Base-by-base conservation (phyloP, 352 stramenopile genomes). In the Phytophthora pluvialis region DNA sequence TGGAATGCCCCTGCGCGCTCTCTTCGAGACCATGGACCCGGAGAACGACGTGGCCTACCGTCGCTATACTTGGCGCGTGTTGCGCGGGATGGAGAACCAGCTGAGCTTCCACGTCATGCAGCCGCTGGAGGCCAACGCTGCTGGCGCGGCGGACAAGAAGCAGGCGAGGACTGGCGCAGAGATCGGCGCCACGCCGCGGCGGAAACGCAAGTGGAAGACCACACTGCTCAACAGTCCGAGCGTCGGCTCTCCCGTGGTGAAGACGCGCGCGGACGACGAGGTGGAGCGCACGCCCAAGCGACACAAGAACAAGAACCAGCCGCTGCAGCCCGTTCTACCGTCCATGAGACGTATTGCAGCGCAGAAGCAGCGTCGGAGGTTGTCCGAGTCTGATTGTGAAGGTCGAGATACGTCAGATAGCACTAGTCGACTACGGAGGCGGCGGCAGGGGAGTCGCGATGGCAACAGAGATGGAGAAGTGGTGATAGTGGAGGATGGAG, bases 141-240 rank as follows among this genome's bases (percentile, higher is more conserved):
- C 12, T 21, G n/a, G 4, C 38, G 15, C 16, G 31, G 31, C 10
- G 16, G 53, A 67, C 16, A 66, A 54, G 52, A 75, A 64, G 11
- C 40, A 52, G n/a, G 21, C 31, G 4, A 16, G 42, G 11, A 45
- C 18, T 44, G 31, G 18, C 10, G 16, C 18, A 25, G 48, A 60
- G 5, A 47, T 51, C 21, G 43, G 33, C 16, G 29, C 33, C 3
- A 52, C 49, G 12, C 29, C 40, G 3, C 52, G 80, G 10, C 74
- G 79, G n/a, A 88, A 90, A 52, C 81, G 86, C 32, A 91, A 90
- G 59, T 93, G 84, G 84, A 80, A 80, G 11, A 93, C 84, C 13
- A 93, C 84, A 11, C 67, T 93, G 11, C 63, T 85, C 25, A 60
- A 68, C 31, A 49, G 31, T 48, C 18, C 48, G 7, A 69, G 18